A percentile compares a stretch with the other conserved stretches of the same genome.
Evolutionary conservation across 75 land plant species (phyloP).

Genomic region (Pinus tabuliformis): DNA sequence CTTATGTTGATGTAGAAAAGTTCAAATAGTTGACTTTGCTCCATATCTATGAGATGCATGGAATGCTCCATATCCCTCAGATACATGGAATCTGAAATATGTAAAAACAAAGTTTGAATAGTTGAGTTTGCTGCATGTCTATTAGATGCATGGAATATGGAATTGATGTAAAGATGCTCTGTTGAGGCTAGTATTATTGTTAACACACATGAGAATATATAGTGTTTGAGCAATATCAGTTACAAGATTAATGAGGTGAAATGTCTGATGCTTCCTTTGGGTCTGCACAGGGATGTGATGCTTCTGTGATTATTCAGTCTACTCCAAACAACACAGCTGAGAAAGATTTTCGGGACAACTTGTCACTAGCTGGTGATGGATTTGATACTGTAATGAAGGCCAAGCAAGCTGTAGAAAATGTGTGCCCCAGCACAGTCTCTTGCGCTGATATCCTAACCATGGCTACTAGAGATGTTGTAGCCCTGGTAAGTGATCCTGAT

Average conservation of each 20-base stretch:
- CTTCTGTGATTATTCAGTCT: conserved; percentile 56
- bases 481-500: conserved; percentile 11
- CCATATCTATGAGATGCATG: too few relatives aligned
- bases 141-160: too few relatives aligned
- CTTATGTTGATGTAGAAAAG: too few relatives aligned
- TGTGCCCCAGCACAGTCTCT: conserved; percentile 26
- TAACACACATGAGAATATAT: too few relatives aligned
- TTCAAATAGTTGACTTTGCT: too few relatives aligned
- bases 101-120: too few relatives aligned
- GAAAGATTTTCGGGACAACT: conserved; percentile 63
- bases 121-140: too few relatives aligned
- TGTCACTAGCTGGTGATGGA: conserved; percentile 82
- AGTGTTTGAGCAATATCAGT: neutral
- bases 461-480: conserved; percentile 22
- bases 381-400: conserved; percentile 87
- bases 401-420: conserved; percentile 63
- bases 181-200: too few relatives aligned
- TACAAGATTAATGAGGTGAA: neutral
- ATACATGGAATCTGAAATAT: too few relatives aligned
- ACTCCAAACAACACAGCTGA: conserved; percentile 54
- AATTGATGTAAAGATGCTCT: too few relatives aligned
- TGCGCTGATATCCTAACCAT: conserved; percentile 33
- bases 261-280: neutral
- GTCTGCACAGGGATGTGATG: conserved; percentile 64
- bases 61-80: too few relatives aligned